Base-by-base conservation (phyloP, 2,329 filamentous ascomycete genomes). In the Elsinoe australis region DNA sequence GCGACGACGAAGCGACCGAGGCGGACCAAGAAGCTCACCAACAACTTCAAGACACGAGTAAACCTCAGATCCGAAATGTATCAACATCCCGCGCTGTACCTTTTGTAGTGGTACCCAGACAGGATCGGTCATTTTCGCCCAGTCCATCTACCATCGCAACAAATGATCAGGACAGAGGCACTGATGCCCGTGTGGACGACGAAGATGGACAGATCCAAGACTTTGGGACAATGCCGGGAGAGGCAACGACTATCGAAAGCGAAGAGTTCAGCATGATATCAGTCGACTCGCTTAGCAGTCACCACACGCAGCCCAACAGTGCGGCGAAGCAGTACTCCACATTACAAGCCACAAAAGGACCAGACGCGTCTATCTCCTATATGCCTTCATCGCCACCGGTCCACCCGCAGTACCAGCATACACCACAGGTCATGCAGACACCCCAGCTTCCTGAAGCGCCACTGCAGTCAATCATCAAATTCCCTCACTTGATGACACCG, bases 181-280 rank as follows among this genome's bases (percentile, higher is more conserved):
- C n/a, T n/a, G n/a, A n/a, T n/a, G n/a, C n/a, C n/a, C n/a, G n/a
- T n/a, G 31, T 26, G 17, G 31, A 34, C 15, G 18, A 47, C 22
- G 31, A 34, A 3, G 44, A 24, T 19, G 36, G 14, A 22, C 36
- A 8, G 12, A 29, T 7, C 7, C n/a, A n/a, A n/a, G n/a, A n/a
- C n/a, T n/a, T n/a, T n/a, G n/a, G n/a, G n/a, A n/a, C n/a, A n/a
- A n/a, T n/a, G n/a, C n/a, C n/a, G n/a, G 70, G 70, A 17, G 70
- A 73, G 31, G 63, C 65, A 7, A 73, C 70, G 0, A 60, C 72
- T n/a, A 58, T 68, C 5, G 63, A 69, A 34, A 71, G 70, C 51
- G 71, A 73, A 53, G 69, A 68, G 47, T 73, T 74, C 56, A 74
- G 68, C 50, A 72, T 74, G 66, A 64, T 74, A 1, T 72, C 70